These are phyloP conservation scores for Russula sp. DNA, from an alignment of 768 basidiomycete genomes.

Conservation along the genomic window DNA sequence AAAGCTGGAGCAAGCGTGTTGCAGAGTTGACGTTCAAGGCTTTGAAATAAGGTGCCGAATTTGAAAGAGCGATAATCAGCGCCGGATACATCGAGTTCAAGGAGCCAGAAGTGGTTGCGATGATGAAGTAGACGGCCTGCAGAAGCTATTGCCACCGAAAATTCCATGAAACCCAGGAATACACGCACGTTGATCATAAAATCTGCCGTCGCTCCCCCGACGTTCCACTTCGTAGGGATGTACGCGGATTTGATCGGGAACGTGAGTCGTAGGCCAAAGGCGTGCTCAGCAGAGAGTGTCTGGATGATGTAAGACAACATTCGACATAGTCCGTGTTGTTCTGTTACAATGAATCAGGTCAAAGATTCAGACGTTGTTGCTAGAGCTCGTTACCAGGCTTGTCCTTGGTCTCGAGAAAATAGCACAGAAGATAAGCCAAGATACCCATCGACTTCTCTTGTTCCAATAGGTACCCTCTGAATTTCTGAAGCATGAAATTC, in stretches of 20 bases:
- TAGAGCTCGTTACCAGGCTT: constrained; percentile 63
- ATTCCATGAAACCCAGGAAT: background rate
- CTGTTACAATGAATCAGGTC: constrained; percentile 35
- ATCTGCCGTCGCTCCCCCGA: constrained; percentile 70
- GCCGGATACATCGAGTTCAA: constrained; percentile 88
- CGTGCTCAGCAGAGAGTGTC: constrained; percentile 77
- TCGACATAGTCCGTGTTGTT: constrained; percentile 87
- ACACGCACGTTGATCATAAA: constrained; percentile 78
- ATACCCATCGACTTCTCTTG: constrained; percentile 75
- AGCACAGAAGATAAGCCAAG: constrained; percentile 71
- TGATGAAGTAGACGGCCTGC: constrained; percentile 78
- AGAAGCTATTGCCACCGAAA: constrained; percentile 13
- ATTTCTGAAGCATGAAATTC: constrained; percentile 56
- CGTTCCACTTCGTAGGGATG: constrained; percentile 72
- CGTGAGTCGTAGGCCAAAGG: constrained; percentile 68
- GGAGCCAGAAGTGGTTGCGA: constrained; percentile 79
- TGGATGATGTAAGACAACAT: constrained; percentile 90
- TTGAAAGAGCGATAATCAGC: constrained; percentile 83
- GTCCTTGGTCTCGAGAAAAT: constrained; percentile 86
- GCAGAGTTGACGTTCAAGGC: constrained; percentile 76
- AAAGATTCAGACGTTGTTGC: constrained; percentile 2
- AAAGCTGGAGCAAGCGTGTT: constrained; percentile 79
- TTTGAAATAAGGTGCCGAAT: constrained; percentile 82
- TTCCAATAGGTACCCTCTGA: constrained; percentile 73
- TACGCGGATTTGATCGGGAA: constrained; percentile 51